Evolutionary conservation across 2,329 filamentous ascomycete genomes (phyloP), one percentile per base, ranked within the genome.

Genomic region (Xylaria sp.): DNA sequence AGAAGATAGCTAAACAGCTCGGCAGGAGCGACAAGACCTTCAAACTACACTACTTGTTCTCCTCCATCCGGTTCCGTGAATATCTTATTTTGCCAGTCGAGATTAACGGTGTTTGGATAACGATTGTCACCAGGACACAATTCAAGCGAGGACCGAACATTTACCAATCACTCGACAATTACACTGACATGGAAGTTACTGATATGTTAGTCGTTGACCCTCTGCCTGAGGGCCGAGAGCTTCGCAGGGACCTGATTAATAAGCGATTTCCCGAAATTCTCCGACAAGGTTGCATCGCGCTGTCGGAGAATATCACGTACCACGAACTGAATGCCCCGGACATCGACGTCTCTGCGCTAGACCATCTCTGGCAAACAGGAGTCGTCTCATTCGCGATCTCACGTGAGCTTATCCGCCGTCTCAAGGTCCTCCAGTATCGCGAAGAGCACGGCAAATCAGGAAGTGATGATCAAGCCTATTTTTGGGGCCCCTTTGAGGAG

Each of bases 391-490:
- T 71, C 55, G 75, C 75, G 0, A 15, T 77, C 12, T 72, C 68
- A 2, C 71, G 73, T 15, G 76, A 78, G 54, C 73, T 77, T 9
- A 15, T 78, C 0, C 71, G 76, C 15, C 73, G 76, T 3, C 61
- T 77, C n/a, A 75, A 71, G 28, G 64, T 70, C 2, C 65, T 76
- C 3, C 46, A 68, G 12, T 71, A 62, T 25, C 58, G 59, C 7
- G 49, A 20, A 39, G 10, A 33, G 3, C 28, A 4, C 15, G 5
- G 8, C 7, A 23, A 28, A 1, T 8, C 56, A 10, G 7, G 1
- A 2, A 13, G 7, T 9, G 13, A 36, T 1, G 43, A 48, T 13
- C 23, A 20, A 3, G 62, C 68, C 7, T 72, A 75, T 39, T 55
- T 77, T 1, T 77, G 72, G 70, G 41, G 13, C 1, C 18, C 39